These are phyloP conservation scores for Fonsecaea pugnacius DNA, from an alignment of 2,329 filamentous ascomycete genomes.

Conservation along the genomic window DNA sequence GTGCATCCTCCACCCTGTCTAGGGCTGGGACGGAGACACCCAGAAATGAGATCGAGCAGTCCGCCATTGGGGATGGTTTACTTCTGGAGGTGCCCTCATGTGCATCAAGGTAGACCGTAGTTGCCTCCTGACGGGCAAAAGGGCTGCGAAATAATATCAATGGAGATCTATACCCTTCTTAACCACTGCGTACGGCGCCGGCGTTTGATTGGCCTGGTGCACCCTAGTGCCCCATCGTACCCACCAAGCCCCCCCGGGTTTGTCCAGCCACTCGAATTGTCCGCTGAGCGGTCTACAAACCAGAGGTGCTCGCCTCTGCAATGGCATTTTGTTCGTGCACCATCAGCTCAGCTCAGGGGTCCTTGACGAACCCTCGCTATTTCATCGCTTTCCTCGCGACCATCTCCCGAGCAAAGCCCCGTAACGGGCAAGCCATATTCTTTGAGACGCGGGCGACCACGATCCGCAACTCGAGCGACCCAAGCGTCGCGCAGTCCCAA, in stretches of 20 bases:
- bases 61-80: no score
- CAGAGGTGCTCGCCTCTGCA: not conserved
- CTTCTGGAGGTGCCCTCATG: no score
- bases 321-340: not conserved
- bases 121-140: no score
- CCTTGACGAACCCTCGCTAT: not conserved
- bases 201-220: no score
- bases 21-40: no score
- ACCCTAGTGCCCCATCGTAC: not conserved
- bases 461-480: not conserved
- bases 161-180: no score
- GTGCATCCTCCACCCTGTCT: no score
- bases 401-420: not conserved
- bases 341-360: not conserved
- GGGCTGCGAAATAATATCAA: no score
- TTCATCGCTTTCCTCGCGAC: not conserved
- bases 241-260: not conserved
- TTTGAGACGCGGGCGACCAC: not conserved
- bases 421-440: not conserved
- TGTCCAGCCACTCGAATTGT: conserved; percentile 12
- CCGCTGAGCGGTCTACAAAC: conserved; percentile 2
- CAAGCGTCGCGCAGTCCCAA: not conserved
- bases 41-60: no score
- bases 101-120: no score
- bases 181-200: no score